Evolutionary conservation across 345 rosid species (phyloP), one percentile per base, ranked within the genome.

Genomic region (Erodium maritimum): DNA sequence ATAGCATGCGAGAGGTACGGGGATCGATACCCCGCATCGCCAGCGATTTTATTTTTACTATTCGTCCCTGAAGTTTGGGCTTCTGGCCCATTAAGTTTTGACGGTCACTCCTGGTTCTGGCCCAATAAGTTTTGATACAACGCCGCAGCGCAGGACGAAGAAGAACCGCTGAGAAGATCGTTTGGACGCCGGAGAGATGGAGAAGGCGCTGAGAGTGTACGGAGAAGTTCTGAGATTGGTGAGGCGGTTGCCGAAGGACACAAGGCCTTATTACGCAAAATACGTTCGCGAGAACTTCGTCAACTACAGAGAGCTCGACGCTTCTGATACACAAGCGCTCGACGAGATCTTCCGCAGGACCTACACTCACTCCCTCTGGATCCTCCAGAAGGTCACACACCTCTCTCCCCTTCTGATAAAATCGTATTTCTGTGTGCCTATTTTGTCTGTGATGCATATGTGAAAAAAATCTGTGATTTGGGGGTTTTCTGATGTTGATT

Each of bases 1-100:
- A n/a, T 86, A 80, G 85, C 89, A 89, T 80, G 87, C 81, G 83
- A 86, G 97, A 82, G 89, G 84, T 65, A 79, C 83, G 71, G 86
- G 90, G 84, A 78, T 82, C 83, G 86, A 84, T 86, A 78, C 84
- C 84, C 82, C 81, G 77, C 91, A 79, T 88, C 85, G 80, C 87
- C 95, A 83, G n/a, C n/a, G n/a, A n/a, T n/a, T n/a, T n/a, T n/a
- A n/a, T n/a, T n/a, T n/a, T n/a, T n/a, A n/a, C n/a, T n/a, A n/a
- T n/a, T n/a, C n/a, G n/a, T n/a, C n/a, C n/a, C n/a, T n/a, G n/a
- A n/a, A n/a, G n/a, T n/a, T n/a, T n/a, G n/a, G n/a, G n/a, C n/a
- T n/a, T n/a, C n/a, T n/a, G n/a, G n/a, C n/a, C n/a, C n/a, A n/a
- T n/a, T n/a, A n/a, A n/a, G n/a, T n/a, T n/a, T n/a, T n/a, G n/a